Evolutionary conservation across 306 rosid genomes (phyloP).

Genomic region (Quercus parvula): DNA sequence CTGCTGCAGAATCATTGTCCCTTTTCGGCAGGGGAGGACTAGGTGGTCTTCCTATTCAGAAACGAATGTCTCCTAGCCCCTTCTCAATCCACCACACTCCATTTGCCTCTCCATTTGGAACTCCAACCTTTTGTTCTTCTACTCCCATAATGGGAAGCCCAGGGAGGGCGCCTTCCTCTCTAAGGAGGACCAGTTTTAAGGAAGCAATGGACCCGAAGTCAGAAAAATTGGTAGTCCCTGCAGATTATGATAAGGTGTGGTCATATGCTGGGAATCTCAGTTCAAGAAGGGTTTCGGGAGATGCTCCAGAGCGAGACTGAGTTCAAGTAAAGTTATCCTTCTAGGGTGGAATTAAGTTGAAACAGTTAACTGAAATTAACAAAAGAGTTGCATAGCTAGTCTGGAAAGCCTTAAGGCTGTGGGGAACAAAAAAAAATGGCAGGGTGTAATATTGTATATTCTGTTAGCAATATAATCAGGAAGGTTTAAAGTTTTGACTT

Average conservation of each 20-base stretch:
- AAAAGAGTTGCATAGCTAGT: constrained; percentile 17
- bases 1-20: constrained; percentile 62
- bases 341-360: constrained; percentile 6
- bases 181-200: constrained; percentile 32
- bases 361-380: constrained; percentile 1
- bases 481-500: constrained; percentile 31
- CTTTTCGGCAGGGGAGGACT: constrained; percentile 67
- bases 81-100: constrained; percentile 87
- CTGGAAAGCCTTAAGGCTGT: background rate
- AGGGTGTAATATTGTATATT: constrained; percentile 34
- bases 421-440: background rate
- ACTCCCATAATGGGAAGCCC: constrained; percentile 74
- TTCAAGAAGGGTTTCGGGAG: constrained; percentile 61
- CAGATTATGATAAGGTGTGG: constrained; percentile 73
- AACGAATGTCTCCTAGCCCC: constrained; percentile 86
- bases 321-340: background rate
- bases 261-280: constrained; percentile 77
- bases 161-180: constrained; percentile 35
- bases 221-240: constrained; percentile 35
- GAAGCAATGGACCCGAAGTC: constrained; percentile 35
- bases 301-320: constrained; percentile 77
- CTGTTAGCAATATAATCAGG: constrained; percentile 44
- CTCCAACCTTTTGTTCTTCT: constrained; percentile 80
- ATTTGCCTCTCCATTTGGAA: constrained; percentile 75
- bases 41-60: constrained; percentile 80